Conservation (phyloP, 2,329 filamentous ascomycete species). For the Diaporthe helianthi region DNA sequence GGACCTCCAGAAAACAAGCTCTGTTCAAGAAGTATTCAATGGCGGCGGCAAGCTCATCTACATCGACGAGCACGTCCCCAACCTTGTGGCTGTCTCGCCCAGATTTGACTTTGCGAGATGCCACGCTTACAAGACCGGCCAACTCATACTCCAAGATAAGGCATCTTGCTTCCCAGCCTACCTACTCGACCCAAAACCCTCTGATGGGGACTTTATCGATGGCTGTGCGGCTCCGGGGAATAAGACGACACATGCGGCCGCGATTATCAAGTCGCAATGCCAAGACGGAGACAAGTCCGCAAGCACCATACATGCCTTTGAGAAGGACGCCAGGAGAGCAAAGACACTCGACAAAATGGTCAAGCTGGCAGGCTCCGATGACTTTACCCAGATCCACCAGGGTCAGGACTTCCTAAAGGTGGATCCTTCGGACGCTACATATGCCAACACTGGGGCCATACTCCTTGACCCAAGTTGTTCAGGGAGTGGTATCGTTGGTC, state of each 20-base stretch:
- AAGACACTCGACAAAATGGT: conserved; percentile 87
- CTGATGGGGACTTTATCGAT: conserved; percentile 83
- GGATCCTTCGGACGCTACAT: conserved; percentile 68
- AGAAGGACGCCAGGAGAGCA: conserved; percentile 75
- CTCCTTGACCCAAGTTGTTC: conserved; percentile 95
- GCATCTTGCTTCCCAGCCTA: conserved; percentile 97
- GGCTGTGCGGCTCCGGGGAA: conserved; percentile 95
- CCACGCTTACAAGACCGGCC: conserved; percentile 75
- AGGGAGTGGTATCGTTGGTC: conserved; percentile 90
- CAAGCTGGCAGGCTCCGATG: conserved; percentile 73
- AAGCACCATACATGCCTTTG: conserved; percentile 76
- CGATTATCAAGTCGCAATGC: conserved; percentile 64
- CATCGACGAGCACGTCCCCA: conserved; percentile 82
- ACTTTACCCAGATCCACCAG: conserved; percentile 70
- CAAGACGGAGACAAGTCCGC: conserved; percentile 44
- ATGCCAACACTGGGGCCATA: conserved; percentile 76
- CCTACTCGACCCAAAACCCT: conserved; percentile 72
- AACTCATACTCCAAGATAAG: conserved; percentile 93
- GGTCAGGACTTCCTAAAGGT: conserved; percentile 84
- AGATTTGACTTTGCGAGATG: conserved; percentile 75
- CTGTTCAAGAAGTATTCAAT: conserved; percentile 63
- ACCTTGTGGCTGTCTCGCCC: conserved; percentile 80
- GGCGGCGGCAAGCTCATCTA: conserved; percentile 61
- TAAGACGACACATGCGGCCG: conserved; percentile 93
- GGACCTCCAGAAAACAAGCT: conserved; percentile 62